Evolutionary conservation across 2,329 filamentous ascomycete genomes (phyloP).

Genomic region (Aspergillus felis): DNA sequence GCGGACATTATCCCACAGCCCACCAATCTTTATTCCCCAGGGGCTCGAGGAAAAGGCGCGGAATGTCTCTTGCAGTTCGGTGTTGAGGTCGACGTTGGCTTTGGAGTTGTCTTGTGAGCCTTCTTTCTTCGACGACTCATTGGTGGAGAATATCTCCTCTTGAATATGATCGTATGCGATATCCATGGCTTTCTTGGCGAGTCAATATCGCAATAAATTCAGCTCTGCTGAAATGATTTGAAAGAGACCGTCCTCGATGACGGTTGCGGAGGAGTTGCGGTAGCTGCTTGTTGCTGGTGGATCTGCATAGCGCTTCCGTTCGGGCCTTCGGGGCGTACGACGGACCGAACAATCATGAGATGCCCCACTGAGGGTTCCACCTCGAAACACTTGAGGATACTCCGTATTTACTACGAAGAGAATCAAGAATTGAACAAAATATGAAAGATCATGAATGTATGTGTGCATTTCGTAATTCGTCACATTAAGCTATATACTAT

Average conservation of each 20-base stretch:
- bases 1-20: slow-evolving; percentile 84
- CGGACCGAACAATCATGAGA: not conserved
- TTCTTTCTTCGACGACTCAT: slow-evolving; percentile 47
- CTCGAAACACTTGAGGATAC: not conserved
- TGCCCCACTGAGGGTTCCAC: not conserved
- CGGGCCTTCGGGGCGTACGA: not conserved
- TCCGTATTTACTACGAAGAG: not conserved
- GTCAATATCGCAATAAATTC: not conserved
- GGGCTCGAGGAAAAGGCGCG: slow-evolving; percentile 86
- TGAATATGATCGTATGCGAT: slow-evolving; percentile 95
- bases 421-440: too few relatives aligned
- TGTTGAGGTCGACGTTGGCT: slow-evolving; percentile 61
- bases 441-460: too few relatives aligned
- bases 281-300: not conserved
- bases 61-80: slow-evolving; percentile 92
- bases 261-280: not conserved
- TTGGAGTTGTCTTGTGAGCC: slow-evolving; percentile 44
- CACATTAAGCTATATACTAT: slow-evolving; percentile 5
- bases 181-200: slow-evolving; percentile 62
- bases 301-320: not conserved
- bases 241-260: not conserved
- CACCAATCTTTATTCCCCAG: slow-evolving; percentile 85
- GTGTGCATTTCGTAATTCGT: not conserved
- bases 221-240: not conserved
- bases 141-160: slow-evolving; percentile 66